Evolutionary conservation across 805 yeast genomes (phyloP).

Genomic region (Candida corydali): DNA sequence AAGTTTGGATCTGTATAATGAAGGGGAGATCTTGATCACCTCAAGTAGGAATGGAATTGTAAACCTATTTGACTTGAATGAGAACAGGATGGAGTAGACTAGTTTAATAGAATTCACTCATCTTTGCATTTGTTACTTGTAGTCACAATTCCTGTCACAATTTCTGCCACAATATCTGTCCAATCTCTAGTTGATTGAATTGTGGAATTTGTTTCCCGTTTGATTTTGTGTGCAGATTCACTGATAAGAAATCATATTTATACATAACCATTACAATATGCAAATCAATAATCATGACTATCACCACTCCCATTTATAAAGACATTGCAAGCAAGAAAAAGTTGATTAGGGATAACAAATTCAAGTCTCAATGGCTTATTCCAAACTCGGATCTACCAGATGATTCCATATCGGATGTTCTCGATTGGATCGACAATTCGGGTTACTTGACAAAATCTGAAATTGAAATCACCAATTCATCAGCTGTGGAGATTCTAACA

Average conservation of each 20-base stretch:
- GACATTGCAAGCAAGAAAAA: conserved; percentile 29
- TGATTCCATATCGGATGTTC: conserved; percentile 31
- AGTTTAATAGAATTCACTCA: too few species aligned
- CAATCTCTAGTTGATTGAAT: too few species aligned
- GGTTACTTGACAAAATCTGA: conserved; percentile 31
- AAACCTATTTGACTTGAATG: conserved; percentile 14
- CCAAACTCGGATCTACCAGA: conserved; percentile 27
- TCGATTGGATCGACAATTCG: conserved; percentile 30
- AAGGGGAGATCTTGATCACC: conserved; percentile 33
- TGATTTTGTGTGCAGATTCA: too few species aligned
- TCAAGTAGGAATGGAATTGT: conserved; percentile 22
- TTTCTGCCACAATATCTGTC: too few species aligned
- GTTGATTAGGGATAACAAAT: conserved; percentile 29
- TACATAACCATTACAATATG: too few species aligned
- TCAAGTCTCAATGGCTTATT: conserved; percentile 44
- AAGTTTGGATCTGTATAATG: conserved; percentile 34
- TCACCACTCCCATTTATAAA: conserved; percentile 18
- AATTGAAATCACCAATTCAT: conserved; percentile 35
- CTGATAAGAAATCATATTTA: too few species aligned
- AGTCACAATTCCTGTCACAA: too few species aligned
- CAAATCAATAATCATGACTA: too few species aligned
- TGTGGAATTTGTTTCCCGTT: too few species aligned
- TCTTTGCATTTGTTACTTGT: too few species aligned
- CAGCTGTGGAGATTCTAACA: conserved; percentile 21
- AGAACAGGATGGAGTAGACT: too few species aligned